Base-by-base conservation (phyloP, 805 yeast genomes). In the Nakazawaea ernobii region DNA sequence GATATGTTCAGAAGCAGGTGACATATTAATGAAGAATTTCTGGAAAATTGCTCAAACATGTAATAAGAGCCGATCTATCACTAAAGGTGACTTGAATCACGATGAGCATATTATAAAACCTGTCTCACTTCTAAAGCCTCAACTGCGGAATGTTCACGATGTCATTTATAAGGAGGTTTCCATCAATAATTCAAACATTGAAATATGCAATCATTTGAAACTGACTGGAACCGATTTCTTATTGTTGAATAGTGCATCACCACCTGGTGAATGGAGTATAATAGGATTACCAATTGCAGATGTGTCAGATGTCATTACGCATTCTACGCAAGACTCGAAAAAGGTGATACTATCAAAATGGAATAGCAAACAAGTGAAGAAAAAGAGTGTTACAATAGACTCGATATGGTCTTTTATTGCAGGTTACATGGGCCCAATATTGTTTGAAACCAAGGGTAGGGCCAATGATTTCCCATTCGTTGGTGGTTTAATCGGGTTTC, bases 401-500 rank as follows among this genome's bases (percentile, higher is more conserved):
- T 61, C 70, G n/a, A 59, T 80, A 13, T 86, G 89, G 87, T 56
- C 67, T 3, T 74, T 59, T 50, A 52, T 84, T 11, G 76, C 85
- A 0, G 46, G 60, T 1, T 71, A 63, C 41, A 79, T 86, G 80
- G 55, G 64, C 8, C 48, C 57, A 6, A 55, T 57, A 46, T 62
- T 65, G 35, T 63, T 66, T 39, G 57, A 69, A 2, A 57, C 63
- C 2, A 36, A 35, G 0, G 60, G 73, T 46, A 54, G 52, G 0
- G 41, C 54, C 0, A 56, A 74, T n/a, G 51, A 57, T 14, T 66
- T 88, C 15, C 96, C 96, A 1, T 94, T 94, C 57, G 68, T 80
- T 48, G 98, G 99, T n/a, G 99, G 99, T 0, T 71, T 87, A 30
- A 69, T 91, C 46, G 99, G 99, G 4, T 70, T 84, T 37, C 63